phyloP scores from a whole-genome alignment of 768 basidiomycete genomes.

The Hericium alpestre region DNA sequence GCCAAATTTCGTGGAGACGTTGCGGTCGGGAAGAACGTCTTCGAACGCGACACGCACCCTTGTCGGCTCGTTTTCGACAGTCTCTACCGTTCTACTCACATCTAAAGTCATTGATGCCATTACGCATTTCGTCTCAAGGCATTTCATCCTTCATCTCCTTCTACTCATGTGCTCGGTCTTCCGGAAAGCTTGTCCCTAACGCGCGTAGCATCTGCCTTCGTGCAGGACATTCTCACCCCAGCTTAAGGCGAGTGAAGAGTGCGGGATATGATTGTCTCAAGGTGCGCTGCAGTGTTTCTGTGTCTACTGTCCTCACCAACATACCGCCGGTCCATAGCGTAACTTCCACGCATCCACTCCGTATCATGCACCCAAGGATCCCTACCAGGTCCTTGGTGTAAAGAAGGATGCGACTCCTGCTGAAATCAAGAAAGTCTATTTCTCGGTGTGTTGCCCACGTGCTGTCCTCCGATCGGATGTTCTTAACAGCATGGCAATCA shows the following conservation, averaged over 20 bases:
- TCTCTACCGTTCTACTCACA: neutral
- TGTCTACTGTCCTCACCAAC: conserved; percentile 2
- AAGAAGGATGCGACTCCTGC: conserved; percentile 68
- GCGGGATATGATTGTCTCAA: conserved; percentile 6
- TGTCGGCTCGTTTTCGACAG: neutral
- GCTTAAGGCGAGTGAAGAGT: neutral
- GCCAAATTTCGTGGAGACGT: neutral
- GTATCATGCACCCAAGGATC: conserved; percentile 55
- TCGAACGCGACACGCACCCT: neutral
- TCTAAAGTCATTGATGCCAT: conserved; percentile 30
- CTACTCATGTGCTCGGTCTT: conserved; percentile 41
- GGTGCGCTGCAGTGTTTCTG: conserved; percentile 2
- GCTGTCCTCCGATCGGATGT: conserved; percentile 9
- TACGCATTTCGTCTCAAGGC: conserved; percentile 29
- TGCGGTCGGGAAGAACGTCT: neutral
- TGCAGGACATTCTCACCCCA: neutral
- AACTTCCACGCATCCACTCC: conserved; percentile 60
- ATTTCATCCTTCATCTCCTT: conserved; percentile 27
- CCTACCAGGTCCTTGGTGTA: conserved; percentile 87
- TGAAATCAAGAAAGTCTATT: conserved; percentile 97
- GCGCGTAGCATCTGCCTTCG: conserved; percentile 1
- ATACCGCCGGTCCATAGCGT: conserved; percentile 38
- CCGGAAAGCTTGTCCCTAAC: conserved; percentile 3
- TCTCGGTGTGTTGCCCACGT: conserved; percentile 51
- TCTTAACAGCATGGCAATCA: conserved; percentile 21